Conservation (phyloP, 495 filamentous ascomycete genomes). For the Neurospora sp. region DNA sequence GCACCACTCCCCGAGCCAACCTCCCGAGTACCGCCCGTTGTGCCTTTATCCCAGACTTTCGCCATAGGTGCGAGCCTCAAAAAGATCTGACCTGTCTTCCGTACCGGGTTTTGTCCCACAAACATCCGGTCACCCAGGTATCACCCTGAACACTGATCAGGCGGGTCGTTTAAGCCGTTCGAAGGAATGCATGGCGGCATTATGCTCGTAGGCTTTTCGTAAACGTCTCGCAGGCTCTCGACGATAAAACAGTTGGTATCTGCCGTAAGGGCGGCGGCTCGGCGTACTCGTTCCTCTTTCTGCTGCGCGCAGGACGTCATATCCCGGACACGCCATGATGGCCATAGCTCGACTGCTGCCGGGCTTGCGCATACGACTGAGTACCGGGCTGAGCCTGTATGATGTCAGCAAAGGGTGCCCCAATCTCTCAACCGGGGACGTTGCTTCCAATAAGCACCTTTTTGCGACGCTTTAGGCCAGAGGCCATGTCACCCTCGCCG, state of each 20-base stretch:
- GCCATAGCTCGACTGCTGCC: constrained; percentile 33
- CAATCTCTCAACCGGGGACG: constrained; percentile 14
- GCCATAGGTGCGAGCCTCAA: neutral
- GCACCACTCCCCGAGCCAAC: neutral
- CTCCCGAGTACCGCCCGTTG: neutral
- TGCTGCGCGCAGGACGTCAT: neutral
- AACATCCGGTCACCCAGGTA: constrained; percentile 18
- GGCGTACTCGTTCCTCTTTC: constrained; percentile 1
- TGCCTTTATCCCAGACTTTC: neutral
- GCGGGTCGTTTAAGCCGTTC: constrained; percentile 1
- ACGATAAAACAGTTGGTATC: neutral
- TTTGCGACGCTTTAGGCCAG: constrained; percentile 43
- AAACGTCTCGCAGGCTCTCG: neutral
- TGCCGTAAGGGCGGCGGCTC: neutral
- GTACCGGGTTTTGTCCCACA: neutral
- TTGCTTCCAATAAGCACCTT: constrained; percentile 37
- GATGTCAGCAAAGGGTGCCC: constrained; percentile 16
- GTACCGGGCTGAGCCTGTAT: constrained; percentile 18
- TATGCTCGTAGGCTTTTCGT: neutral
- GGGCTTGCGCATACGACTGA: constrained; percentile 18
- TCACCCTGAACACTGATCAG: constrained; percentile 29
- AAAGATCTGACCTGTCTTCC: constrained; percentile 11
- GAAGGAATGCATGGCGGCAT: neutral
- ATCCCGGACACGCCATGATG: constrained; percentile 28
- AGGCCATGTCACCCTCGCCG: constrained; percentile 38